Evolutionary conservation across 768 basidiomycete species (phyloP).

Genomic region (Russula foetens): DNA sequence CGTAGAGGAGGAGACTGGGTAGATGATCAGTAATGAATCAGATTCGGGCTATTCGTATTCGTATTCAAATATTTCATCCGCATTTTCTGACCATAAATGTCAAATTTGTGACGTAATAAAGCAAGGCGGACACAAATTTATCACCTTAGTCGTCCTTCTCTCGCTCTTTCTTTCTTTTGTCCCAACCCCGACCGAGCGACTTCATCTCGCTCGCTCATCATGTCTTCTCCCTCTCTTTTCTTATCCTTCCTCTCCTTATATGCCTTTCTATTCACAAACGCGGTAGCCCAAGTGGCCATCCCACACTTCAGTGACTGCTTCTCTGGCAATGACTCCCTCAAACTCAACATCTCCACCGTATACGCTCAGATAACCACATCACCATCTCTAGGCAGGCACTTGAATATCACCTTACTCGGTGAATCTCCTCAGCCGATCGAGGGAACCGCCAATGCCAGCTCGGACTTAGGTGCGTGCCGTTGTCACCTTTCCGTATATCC

Average conservation of each 20-base stretch:
- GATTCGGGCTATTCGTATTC: too few relatives aligned
- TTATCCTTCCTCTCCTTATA: background rate
- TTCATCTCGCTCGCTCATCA: background rate
- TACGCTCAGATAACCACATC: conserved; percentile 61
- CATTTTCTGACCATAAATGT: too few relatives aligned
- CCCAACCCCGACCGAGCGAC: too few relatives aligned
- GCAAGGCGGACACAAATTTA: too few relatives aligned
- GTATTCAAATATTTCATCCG: too few relatives aligned
- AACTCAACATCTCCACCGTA: conserved; percentile 58
- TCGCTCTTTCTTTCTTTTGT: too few relatives aligned
- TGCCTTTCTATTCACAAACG: conserved; percentile 16
- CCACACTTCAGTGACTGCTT: conserved; percentile 65
- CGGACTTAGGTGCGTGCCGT: conserved; percentile 51
- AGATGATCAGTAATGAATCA: conserved; percentile 2
- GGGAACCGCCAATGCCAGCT: conserved; percentile 50
- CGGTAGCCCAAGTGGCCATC: conserved; percentile 13
- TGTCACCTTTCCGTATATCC: conserved; percentile 1
- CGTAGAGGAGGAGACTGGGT: conserved; percentile 16
- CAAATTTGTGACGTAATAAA: too few relatives aligned
- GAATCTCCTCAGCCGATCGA: conserved; percentile 47
- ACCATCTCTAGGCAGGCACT: conserved; percentile 34
- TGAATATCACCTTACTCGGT: conserved; percentile 73
- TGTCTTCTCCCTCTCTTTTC: background rate
- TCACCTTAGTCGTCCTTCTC: too few relatives aligned
- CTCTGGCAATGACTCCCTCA: conserved; percentile 41